Evolutionary conservation across 106 monocot species (phyloP), one percentile per base, ranked within the genome.

Genomic region (Acorus calamus): DNA sequence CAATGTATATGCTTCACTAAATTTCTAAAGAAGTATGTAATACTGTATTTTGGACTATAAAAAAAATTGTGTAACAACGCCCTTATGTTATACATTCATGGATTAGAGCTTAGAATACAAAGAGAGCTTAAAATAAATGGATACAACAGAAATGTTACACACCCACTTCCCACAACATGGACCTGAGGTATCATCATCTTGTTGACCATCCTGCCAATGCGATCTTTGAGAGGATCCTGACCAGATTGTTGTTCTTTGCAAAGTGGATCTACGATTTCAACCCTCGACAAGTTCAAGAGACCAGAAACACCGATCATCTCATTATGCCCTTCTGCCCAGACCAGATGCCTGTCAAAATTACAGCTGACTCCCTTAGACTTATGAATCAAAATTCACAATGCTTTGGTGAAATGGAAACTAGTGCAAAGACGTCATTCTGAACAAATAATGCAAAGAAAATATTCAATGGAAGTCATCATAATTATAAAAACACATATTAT

Each of bases 261-360:
- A 11, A 76, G 72, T 44, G 53, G 50, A 53, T 71, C 51, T 66
- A 55, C 49, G 60, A 64, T 52, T 14, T 73, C 67, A 12, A 52
- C 61, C 14, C 66, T 52, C 0, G 56, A 56, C 51, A 61, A 50
- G 13, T 61, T 49, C 11, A 53, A 10, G 7, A n/a, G 53, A 66
- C 53, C 3, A 14, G 11, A 64, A 55, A 43, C 66, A 6, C 10
- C 46, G 8, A 54, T 51, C 55, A 53, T 50, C 54, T 74, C 71
- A 49, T 71, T 83, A 66, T 70, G 76, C 4, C 86, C 86, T 72
- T 87, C 91, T 44, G 72, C 78, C 83, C 83, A 87, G 5, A 86
- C 73, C 69, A 92, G 79, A 81, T 77, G 75, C 79, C 86, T 87
- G 76, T 42, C 44, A 71, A 50, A 46, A 50, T 50, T 52, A 7